A percentile compares a stretch with the other conserved stretches of the same genome.
These are phyloP conservation scores for Penicillium chermesinum DNA, from an alignment of 495 filamentous ascomycete species.

Conservation along the genomic window DNA sequence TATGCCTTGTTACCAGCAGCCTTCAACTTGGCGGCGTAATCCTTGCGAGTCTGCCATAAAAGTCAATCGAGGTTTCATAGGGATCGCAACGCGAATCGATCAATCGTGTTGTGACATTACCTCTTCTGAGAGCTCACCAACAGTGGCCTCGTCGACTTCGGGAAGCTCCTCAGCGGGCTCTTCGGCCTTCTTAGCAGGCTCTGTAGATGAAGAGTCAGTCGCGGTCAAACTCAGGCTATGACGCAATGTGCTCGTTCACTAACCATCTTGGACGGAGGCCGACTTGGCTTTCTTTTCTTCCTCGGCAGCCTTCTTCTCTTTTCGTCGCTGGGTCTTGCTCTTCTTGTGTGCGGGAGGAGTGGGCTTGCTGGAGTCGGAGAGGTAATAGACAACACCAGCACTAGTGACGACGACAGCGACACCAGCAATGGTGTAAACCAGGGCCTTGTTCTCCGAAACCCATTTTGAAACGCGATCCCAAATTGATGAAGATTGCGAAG, in stretches of 20 bases:
- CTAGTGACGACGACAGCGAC: constrained; percentile 85
- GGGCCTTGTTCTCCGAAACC: constrained; percentile 89
- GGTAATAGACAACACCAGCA: constrained; percentile 88
- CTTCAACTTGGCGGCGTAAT: constrained; percentile 86
- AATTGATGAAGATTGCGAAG: constrained; percentile 58
- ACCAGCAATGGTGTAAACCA: constrained; percentile 93
- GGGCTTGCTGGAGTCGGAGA: constrained; percentile 46
- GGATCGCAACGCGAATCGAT: not conserved
- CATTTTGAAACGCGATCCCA: constrained; percentile 89
- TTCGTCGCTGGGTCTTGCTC: constrained; percentile 58
- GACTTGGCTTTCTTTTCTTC: constrained; percentile 58
- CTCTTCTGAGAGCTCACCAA: constrained; percentile 63
- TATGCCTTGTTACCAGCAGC: constrained; percentile 95
- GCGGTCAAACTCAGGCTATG: constrained; percentile 7
- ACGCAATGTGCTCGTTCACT: constrained; percentile 12
- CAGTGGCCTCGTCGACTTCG: constrained; percentile 73
- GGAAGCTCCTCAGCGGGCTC: constrained; percentile 75
- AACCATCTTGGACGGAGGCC: constrained; percentile 40
- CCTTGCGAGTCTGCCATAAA: constrained; percentile 51
- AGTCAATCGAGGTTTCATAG: not conserved
- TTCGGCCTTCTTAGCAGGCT: constrained; percentile 49
- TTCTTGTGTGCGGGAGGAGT: constrained; percentile 42
- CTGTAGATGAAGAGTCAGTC: constrained; percentile 29
- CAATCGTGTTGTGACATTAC: constrained; percentile 37
- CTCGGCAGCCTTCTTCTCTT: constrained; percentile 63